Conservation (phyloP, 768 basidiomycete species). For the Amanita inopinata region DNA sequence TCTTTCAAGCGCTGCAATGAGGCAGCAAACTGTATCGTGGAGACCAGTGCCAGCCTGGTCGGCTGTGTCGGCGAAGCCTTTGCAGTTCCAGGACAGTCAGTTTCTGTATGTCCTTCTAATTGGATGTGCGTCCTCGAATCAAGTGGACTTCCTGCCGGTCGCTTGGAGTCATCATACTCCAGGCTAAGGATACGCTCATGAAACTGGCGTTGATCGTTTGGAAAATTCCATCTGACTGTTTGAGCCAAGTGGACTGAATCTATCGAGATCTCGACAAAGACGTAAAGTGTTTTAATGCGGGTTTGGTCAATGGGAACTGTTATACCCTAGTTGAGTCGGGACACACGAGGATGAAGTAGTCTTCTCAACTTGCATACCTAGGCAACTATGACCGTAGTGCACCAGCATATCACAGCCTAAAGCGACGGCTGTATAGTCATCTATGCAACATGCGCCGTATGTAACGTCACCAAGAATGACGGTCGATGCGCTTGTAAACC, state of each 20-base stretch:
- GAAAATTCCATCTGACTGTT: slow-evolving; percentile 85
- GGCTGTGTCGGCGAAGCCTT: slow-evolving; percentile 18
- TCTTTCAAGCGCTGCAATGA: slow-evolving; percentile 83
- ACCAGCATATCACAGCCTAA: slow-evolving; percentile 97
- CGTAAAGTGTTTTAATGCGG: slow-evolving; percentile 87
- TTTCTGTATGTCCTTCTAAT: slow-evolving; percentile 39
- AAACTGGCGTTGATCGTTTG: slow-evolving; percentile 62
- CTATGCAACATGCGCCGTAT: slow-evolving; percentile 97
- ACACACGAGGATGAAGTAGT: not conserved
- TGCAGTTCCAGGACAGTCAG: slow-evolving; percentile 7
- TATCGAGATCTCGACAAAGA: slow-evolving; percentile 96
- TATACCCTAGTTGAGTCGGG: slow-evolving; percentile 4
- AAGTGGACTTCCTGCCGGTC: slow-evolving; percentile 29
- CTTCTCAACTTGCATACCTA: slow-evolving; percentile 54
- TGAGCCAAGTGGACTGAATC: slow-evolving; percentile 77
- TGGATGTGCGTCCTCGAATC: slow-evolving; percentile 48
- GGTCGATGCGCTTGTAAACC: slow-evolving; percentile 76
- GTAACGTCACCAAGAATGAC: slow-evolving; percentile 98
- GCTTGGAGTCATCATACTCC: slow-evolving; percentile 35
- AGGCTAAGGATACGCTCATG: slow-evolving; percentile 49
- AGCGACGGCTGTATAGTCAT: slow-evolving; percentile 93
- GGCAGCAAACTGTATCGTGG: slow-evolving; percentile 96
- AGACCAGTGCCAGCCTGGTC: slow-evolving; percentile 84
- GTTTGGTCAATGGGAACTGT: slow-evolving; percentile 94
- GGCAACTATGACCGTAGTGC: slow-evolving; percentile 96